Percentiles rank a stretch among this genome's conserved stretches.
These are phyloP conservation scores for Daldinia caldariorum DNA, from an alignment of 495 filamentous ascomycete species.

Conservation along the genomic window DNA sequence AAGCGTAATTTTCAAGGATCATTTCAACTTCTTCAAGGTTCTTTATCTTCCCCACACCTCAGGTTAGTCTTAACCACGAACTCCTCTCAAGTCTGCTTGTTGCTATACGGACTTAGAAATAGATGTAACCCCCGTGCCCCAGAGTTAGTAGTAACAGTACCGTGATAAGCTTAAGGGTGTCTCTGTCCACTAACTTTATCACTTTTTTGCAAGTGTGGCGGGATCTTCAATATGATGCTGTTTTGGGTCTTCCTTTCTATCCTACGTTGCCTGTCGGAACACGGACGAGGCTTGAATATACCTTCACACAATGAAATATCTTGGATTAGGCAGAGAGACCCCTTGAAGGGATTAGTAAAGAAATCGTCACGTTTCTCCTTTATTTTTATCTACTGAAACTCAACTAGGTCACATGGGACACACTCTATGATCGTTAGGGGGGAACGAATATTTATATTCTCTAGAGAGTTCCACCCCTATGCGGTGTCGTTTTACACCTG, in stretches of 20 bases:
- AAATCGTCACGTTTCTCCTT: not conserved
- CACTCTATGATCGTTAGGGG: constrained; percentile 77
- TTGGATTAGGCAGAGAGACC: not conserved
- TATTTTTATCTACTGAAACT: not conserved
- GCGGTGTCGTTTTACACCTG: constrained; percentile 77
- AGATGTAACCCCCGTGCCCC: not conserved
- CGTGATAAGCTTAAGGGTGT: not conserved
- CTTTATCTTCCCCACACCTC: not conserved
- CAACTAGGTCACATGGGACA: constrained; percentile 69
- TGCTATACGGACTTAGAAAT: not conserved
- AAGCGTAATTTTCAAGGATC: constrained; percentile 29
- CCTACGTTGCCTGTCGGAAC: not conserved
- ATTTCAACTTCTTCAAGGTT: constrained; percentile 7
- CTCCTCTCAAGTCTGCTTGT: not conserved
- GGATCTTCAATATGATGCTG: not conserved
- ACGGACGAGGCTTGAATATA: not conserved
- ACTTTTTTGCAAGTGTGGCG: not conserved
- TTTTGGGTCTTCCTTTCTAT: not conserved
- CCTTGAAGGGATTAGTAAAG: not conserved
- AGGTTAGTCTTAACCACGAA: not conserved
- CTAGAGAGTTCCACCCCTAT: constrained; percentile 78
- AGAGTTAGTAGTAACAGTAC: not conserved
- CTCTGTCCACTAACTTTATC: not conserved
- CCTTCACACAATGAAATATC: not conserved
- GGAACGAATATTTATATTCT: constrained; percentile 74